phyloP scores from a whole-genome alignment of 176 grass and related monocot species.

The Rhynchospora pubera region DNA sequence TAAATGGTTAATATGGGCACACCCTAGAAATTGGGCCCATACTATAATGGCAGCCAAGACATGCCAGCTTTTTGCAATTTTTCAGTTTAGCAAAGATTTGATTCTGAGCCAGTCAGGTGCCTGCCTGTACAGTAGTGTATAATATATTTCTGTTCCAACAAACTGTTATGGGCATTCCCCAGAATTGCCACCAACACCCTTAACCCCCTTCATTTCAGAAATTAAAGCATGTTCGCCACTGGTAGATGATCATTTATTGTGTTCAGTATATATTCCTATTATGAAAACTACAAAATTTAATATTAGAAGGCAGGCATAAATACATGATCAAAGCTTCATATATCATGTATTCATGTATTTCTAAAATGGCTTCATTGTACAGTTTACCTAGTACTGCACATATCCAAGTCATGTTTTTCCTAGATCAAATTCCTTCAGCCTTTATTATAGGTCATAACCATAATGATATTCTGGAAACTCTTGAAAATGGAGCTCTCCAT shows the following conservation, averaged over 20 bases:
- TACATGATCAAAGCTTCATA: neutral
- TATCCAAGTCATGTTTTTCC: neutral
- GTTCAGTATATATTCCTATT: neutral
- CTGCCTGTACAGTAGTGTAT: neutral
- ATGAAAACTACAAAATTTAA: neutral
- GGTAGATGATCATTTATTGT: neutral
- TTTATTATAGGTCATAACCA: neutral
- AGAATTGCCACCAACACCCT: neutral
- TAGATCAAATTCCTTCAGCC: neutral
- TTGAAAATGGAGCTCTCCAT: neutral
- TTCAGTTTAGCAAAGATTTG: neutral
- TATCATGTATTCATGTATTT: neutral
- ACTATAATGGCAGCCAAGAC: neutral
- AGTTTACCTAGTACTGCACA: neutral
- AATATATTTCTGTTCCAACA: neutral
- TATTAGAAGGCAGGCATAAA: neutral
- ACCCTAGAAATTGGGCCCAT: neutral
- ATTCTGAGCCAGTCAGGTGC: neutral
- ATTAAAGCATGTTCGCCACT: neutral
- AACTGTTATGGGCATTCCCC: neutral
- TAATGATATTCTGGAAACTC: neutral
- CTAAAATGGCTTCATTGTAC: neutral
- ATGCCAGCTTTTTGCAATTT: neutral
- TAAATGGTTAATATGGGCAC: neutral
- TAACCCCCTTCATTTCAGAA: neutral